Percentiles rank a stretch among this genome's conserved stretches.
These are phyloP conservation scores for Malassezia sp. DNA, from an alignment of 1,284 basidiomycete genomes.

Conservation along the genomic window DNA sequence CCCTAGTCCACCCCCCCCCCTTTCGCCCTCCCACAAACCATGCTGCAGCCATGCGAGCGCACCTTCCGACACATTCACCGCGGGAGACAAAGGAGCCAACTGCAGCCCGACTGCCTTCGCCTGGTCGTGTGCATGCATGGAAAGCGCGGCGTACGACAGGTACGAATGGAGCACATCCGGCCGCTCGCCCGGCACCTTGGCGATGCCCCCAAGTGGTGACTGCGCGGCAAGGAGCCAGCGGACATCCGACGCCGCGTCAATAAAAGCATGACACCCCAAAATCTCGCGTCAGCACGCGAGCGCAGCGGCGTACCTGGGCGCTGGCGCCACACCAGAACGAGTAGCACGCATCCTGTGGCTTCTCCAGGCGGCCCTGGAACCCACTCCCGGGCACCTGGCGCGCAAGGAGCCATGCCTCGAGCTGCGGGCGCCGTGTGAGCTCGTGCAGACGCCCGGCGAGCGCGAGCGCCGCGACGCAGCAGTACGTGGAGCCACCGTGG, in stretches of 20 bases:
- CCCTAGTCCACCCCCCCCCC: too few relatives aligned
- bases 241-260: slow-evolving; percentile 24
- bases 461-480: slow-evolving; percentile 64
- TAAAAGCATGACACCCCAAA: slow-evolving; percentile 19
- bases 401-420: slow-evolving; percentile 15
- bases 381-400: slow-evolving; percentile 15
- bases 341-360: slow-evolving; percentile 34
- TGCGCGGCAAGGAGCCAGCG: slow-evolving; percentile 31
- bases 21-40: slow-evolving; percentile 10
- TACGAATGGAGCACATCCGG: slow-evolving; percentile 43
- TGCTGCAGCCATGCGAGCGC: slow-evolving; percentile 11
- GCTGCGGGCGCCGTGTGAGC: background rate
- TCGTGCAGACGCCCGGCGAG: slow-evolving; percentile 47
- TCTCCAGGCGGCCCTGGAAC: slow-evolving; percentile 14
- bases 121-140: slow-evolving; percentile 22
- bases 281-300: too few relatives aligned
- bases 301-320: background rate
- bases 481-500: slow-evolving; percentile 90
- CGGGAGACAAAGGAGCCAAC: background rate
- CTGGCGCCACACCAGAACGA: slow-evolving; percentile 44
- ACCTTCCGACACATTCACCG: slow-evolving; percentile 6
- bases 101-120: background rate
- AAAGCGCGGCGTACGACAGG: slow-evolving; percentile 29
- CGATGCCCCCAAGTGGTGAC: slow-evolving; percentile 32
- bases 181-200: slow-evolving; percentile 29